Percentiles rank a stretch among this genome's conserved stretches.
Conservation (phyloP, 2,329 filamentous ascomycete genomes). For the Cladorrhinum sp. region DNA sequence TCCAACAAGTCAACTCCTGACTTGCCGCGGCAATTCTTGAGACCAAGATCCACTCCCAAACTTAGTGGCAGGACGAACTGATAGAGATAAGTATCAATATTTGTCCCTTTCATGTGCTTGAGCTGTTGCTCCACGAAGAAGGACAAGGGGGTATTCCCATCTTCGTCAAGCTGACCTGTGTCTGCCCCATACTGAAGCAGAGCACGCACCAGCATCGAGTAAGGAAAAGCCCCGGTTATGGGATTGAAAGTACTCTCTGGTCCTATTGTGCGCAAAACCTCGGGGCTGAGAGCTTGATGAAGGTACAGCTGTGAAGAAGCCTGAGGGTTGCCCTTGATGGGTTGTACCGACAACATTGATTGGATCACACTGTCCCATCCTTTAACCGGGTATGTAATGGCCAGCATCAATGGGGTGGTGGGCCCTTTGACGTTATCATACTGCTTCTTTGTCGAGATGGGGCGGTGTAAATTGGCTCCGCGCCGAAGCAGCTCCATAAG, state of each 20-base stretch:
- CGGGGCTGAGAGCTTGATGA: background rate
- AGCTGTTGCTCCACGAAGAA: background rate
- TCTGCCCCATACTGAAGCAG: background rate
- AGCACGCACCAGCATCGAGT: background rate
- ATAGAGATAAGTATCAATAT: background rate
- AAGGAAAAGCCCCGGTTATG: background rate
- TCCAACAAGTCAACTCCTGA: background rate
- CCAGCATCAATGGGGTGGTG: background rate
- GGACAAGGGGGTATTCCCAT: background rate
- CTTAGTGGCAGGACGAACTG: constrained; percentile 4
- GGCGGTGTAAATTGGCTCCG: background rate
- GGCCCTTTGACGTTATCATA: background rate
- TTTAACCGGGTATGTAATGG: background rate
- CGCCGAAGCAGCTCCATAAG: background rate
- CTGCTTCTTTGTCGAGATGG: background rate
- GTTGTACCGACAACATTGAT: background rate
- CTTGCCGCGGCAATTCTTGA: background rate
- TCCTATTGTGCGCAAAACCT: background rate
- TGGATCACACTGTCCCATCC: background rate
- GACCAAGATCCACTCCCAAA: constrained; percentile 5
- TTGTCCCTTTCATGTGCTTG: background rate
- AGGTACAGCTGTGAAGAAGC: background rate
- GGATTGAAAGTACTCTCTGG: too few species aligned
- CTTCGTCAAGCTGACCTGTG: background rate
- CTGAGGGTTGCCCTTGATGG: background rate